Conservation (phyloP, 2,329 filamentous ascomycete genomes). For the Sclerotinia minor region DNA sequence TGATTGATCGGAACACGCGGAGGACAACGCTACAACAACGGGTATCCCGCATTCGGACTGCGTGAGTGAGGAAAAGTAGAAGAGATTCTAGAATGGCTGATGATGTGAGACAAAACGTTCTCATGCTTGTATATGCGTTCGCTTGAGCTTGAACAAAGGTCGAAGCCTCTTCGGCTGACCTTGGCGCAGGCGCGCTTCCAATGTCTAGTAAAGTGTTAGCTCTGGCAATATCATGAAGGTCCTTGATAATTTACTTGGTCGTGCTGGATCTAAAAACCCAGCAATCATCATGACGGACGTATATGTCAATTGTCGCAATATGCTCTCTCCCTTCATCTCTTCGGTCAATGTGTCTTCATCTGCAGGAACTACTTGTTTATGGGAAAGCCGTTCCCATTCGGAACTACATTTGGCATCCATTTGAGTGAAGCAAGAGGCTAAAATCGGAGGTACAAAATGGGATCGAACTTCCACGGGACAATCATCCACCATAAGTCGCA, state of each 20-base stretch:
- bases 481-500: constrained; percentile 85
- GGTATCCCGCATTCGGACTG: constrained; percentile 84
- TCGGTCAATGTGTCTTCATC: constrained; percentile 80
- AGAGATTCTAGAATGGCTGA: constrained; percentile 81
- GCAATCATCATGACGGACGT: constrained; percentile 90
- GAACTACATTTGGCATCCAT: constrained; percentile 83
- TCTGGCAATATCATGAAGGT: not conserved
- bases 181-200: constrained; percentile 8
- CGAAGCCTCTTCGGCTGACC: constrained; percentile 37
- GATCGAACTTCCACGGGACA: constrained; percentile 77
- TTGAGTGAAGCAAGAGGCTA: constrained; percentile 79
- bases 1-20: constrained; percentile 79
- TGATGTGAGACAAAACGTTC: constrained; percentile 78
- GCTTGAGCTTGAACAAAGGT: constrained; percentile 33
- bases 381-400: constrained; percentile 80
- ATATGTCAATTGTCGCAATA: constrained; percentile 88
- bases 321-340: constrained; percentile 98
- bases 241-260: constrained; percentile 56
- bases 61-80: constrained; percentile 87
- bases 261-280: constrained; percentile 76
- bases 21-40: constrained; percentile 84
- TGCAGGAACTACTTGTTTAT: constrained; percentile 59
- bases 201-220: constrained; percentile 29
- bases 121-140: constrained; percentile 57
- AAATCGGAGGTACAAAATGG: constrained; percentile 80